Percentiles rank a stretch among this genome's conserved stretches.
phyloP scores from a whole-genome alignment of 2,329 filamentous ascomycete genomes.

The Macroventuria anomochaeta region DNA sequence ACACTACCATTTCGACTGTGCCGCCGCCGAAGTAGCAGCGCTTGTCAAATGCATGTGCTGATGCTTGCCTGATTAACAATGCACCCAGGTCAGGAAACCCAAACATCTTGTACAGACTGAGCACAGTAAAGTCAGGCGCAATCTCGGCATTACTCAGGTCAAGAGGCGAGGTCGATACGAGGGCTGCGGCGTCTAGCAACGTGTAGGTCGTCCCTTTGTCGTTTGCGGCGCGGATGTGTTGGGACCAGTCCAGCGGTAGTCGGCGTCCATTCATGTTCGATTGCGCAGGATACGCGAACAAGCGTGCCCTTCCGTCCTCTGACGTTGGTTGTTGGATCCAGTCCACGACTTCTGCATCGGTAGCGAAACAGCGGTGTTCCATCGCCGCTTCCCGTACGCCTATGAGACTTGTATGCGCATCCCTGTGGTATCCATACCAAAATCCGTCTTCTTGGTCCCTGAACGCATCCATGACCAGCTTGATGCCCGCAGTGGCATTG shows the following conservation, averaged over 20 bases:
- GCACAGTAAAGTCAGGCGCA: conserved; percentile 81
- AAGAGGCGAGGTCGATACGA: conserved; percentile 77
- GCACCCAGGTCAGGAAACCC: conserved; percentile 92
- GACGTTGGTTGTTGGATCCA: conserved; percentile 63
- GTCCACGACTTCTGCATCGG: conserved; percentile 65
- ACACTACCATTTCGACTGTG: conserved; percentile 88
- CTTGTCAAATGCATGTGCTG: conserved; percentile 67
- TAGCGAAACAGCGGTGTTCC: conserved; percentile 69
- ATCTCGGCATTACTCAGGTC: conserved; percentile 67
- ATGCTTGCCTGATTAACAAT: conserved; percentile 77
- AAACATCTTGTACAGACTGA: conserved; percentile 98
- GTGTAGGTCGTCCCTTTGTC: conserved; percentile 61
- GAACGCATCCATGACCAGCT: conserved; percentile 81
- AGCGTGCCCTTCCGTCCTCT: conserved; percentile 32
- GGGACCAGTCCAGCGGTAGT: conserved; percentile 73
- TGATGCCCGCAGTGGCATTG: conserved; percentile 90
- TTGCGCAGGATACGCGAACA: conserved; percentile 88
- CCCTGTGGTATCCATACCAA: conserved; percentile 80
- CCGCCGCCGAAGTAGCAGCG: conserved; percentile 91
- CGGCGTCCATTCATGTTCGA: conserved; percentile 90
- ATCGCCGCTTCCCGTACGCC: conserved; percentile 75
- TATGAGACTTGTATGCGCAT: conserved; percentile 86
- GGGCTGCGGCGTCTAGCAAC: conserved; percentile 82
- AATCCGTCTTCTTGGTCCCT: conserved; percentile 74
- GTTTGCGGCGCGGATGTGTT: conserved; percentile 51